Base-by-base conservation (phyloP, 192 early-diverging fungal genomes). In the Coemansia sp. region DNA sequence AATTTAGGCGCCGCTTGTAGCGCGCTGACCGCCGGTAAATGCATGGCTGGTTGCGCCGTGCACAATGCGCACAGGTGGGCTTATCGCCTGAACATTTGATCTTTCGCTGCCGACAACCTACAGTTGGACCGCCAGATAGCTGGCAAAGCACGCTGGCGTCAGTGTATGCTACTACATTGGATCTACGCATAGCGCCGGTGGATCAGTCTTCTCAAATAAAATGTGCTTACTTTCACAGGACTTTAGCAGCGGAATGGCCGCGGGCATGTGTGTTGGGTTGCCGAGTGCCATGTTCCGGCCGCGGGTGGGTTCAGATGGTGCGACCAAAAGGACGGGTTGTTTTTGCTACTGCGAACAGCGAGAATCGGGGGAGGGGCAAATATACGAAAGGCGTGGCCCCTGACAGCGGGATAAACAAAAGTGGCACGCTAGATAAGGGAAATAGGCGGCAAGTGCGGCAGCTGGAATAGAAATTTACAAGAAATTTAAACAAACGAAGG, bases 61-160 rank as follows among this genome's bases (percentile, higher is more conserved):
- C 76, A 19, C 76, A 79, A 49, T 79, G 69, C 33, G 69, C 59
- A 38, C 76, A 79, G 23, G 60, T 79, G 18, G 76, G 76, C 59
- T 68, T 79, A 16, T 79, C 76, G 16, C 76, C 76, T 0, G 76
- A 72, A 42, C 76, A 79, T 32, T 79, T 79, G 43, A 79, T 79
- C 53, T 79, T 79, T 35, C 76, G 50, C 59, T 79, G 69, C 12
- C 76, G 65, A 51, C 76, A 79, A 25, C 75, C 75, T 78, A 77
- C 54, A 67, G 27, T 22, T 5, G 25, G 11, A 21, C 50, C 27
- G 12, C 12, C n/a, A 48, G 24, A 22, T 19, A 16, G n/a, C 24
- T 5, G 23, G 21, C 46, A 48, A 18, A 38, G 11, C 42, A 22
- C 42, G 42, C 42, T 44, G n/a, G 18, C 18, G 18, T 44, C 42